These are phyloP conservation scores for Begonia peltatifolia DNA, from an alignment of 306 rosid genomes.

Conservation along the genomic window DNA sequence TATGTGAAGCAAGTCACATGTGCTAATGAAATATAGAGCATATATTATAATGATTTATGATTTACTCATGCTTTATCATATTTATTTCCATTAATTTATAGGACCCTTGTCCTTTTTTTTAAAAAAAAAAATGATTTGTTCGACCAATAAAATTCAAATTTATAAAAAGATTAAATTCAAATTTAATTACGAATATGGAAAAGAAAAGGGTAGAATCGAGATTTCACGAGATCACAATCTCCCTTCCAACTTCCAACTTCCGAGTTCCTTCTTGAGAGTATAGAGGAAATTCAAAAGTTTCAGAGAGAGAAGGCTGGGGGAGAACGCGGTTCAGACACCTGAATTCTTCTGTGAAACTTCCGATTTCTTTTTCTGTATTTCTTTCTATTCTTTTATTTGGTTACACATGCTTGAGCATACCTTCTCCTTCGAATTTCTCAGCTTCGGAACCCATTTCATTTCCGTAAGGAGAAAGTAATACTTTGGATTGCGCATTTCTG, in stretches of 20 bases:
- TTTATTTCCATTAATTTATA: too few relatives aligned
- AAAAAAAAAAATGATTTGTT: too few relatives aligned
- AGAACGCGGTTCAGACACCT: slow-evolving; percentile 12
- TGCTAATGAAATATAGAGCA: too few relatives aligned
- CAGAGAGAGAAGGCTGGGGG: slow-evolving; percentile 7
- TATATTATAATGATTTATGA: too few relatives aligned
- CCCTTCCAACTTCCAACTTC: neutral
- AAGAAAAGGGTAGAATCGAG: too few relatives aligned
- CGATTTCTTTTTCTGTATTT: neutral
- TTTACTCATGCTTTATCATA: too few relatives aligned
- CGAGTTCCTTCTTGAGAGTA: slow-evolving; percentile 27
- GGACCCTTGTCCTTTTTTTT: too few relatives aligned
- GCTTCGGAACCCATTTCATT: slow-evolving; percentile 8
- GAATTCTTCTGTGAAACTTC: slow-evolving; percentile 4
- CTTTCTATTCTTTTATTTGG: neutral
- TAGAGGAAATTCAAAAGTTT: slow-evolving; percentile 32
- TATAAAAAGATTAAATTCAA: too few relatives aligned
- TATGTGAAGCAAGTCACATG: too few relatives aligned
- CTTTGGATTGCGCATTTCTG: slow-evolving; percentile 15
- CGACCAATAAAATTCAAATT: too few relatives aligned
- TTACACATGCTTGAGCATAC: neutral
- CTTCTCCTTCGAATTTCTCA: slow-evolving; percentile 1
- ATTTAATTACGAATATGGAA: too few relatives aligned
- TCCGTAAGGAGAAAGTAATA: slow-evolving; percentile 9
- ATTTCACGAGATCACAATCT: too few relatives aligned